Percentiles rank a stretch among this genome's conserved stretches.
These are phyloP conservation scores for Chrysanthemum lavandulifolium DNA, from an alignment of 129 eudicot genomes.

Conservation along the genomic window DNA sequence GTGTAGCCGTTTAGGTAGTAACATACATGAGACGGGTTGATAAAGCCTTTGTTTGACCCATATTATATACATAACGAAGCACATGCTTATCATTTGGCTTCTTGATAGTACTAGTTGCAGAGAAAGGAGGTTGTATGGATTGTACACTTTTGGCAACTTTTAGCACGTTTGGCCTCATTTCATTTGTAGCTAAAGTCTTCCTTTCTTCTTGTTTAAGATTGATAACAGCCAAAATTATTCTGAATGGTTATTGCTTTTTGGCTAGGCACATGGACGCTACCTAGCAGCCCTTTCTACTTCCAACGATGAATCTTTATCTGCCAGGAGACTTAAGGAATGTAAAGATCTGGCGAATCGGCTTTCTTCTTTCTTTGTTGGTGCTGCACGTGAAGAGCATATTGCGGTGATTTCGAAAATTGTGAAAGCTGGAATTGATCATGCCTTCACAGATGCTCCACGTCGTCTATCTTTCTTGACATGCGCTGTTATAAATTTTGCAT, in stretches of 20 bases:
- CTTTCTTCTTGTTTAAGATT: no score
- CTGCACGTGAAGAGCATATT: slow-evolving; percentile 62
- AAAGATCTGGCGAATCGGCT: slow-evolving; percentile 75
- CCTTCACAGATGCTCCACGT: slow-evolving; percentile 64
- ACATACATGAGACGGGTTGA: no score
- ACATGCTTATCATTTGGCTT: no score
- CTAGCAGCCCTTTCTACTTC: slow-evolving; percentile 36
- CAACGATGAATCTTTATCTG: slow-evolving; percentile 38
- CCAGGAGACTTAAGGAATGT: slow-evolving; percentile 68
- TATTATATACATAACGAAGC: no score
- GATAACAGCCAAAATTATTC: no score
- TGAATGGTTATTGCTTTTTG: slow-evolving; percentile 7
- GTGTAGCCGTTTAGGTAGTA: no score
- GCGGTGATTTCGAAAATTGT: slow-evolving; percentile 66
- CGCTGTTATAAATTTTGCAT: slow-evolving; percentile 64
- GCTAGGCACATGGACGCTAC: slow-evolving; percentile 73
- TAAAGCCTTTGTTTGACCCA: no score
- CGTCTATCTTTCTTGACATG: slow-evolving; percentile 69
- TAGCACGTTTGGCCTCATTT: no score
- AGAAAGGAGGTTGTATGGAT: no score
- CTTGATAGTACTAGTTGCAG: no score
- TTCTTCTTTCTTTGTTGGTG: slow-evolving; percentile 68
- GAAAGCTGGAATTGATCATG: slow-evolving; percentile 64
- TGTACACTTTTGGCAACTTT: no score
- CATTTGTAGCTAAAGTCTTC: no score